These are phyloP conservation scores for Syzygium jambos DNA, from an alignment of 345 rosid species.

Conservation along the genomic window DNA sequence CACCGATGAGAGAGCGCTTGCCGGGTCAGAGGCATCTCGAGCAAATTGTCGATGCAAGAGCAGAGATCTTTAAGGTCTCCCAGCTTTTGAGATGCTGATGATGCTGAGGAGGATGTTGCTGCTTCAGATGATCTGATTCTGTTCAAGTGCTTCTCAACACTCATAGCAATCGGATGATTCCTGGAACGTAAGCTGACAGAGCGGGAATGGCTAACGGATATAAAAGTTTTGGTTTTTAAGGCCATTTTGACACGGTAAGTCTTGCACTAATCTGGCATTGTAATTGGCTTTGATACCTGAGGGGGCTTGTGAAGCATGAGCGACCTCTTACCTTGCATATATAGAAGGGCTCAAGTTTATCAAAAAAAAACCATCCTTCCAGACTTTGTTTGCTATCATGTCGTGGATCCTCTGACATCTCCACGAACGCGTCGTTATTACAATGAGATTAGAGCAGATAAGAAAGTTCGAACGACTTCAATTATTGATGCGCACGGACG, in stretches of 20 bases:
- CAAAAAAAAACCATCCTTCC: background rate
- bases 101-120: background rate
- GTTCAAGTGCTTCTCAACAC: background rate
- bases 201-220: background rate
- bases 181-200: background rate
- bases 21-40: background rate
- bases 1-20: background rate
- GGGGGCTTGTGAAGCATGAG: background rate
- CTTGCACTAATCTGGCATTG: background rate
- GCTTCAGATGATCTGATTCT: background rate
- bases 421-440: background rate
- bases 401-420: background rate
- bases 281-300: background rate
- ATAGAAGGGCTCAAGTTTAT: background rate
- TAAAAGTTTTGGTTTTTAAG: background rate
- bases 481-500: background rate
- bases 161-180: background rate
- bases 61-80: background rate
- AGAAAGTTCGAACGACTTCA: background rate
- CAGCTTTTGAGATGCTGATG: background rate
- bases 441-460: background rate
- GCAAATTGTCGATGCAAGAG: background rate
- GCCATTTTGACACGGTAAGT: background rate
- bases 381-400: background rate
- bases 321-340: background rate